Conservation (phyloP, 2,329 filamentous ascomycete genomes). For the Fusarium penzigii region DNA sequence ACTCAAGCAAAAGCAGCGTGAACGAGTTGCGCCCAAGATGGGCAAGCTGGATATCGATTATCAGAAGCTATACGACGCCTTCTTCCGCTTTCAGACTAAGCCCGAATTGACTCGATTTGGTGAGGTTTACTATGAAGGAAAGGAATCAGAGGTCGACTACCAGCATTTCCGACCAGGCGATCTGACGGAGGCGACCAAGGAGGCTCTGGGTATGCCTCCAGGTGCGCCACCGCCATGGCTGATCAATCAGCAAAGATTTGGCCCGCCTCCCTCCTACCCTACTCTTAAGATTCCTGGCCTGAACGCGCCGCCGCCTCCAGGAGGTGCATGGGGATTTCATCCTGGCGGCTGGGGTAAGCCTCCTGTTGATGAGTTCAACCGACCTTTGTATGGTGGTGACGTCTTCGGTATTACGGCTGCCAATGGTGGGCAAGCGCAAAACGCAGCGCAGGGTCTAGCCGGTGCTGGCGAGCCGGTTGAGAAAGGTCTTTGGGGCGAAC, state of each 20-base stretch:
- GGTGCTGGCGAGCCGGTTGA: slow-evolving; percentile 76
- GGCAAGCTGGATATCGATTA: slow-evolving; percentile 98
- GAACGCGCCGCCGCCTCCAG: slow-evolving; percentile 87
- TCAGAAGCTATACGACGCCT: slow-evolving; percentile 96
- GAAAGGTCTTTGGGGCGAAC: slow-evolving; percentile 86
- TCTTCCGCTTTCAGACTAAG: slow-evolving; percentile 97
- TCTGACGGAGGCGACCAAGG: slow-evolving; percentile 83
- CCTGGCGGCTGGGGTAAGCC: slow-evolving; percentile 96
- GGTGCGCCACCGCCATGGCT: slow-evolving; percentile 95
- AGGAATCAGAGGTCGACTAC: slow-evolving; percentile 95
- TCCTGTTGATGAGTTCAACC: slow-evolving; percentile 89
- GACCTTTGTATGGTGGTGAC: slow-evolving; percentile 89
- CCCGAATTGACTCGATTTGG: slow-evolving; percentile 91
- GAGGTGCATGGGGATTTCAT: slow-evolving; percentile 91
- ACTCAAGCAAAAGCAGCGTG: slow-evolving; percentile 92
- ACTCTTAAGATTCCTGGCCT: slow-evolving; percentile 93
- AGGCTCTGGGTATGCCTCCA: slow-evolving; percentile 90
- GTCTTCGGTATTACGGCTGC: slow-evolving; percentile 75
- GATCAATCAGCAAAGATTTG: slow-evolving; percentile 93
- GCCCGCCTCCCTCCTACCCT: slow-evolving; percentile 91
- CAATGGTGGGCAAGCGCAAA: slow-evolving; percentile 39
- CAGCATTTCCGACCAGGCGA: slow-evolving; percentile 89
- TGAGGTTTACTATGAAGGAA: slow-evolving; percentile 99
- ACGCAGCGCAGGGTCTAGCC: slow-evolving; percentile 36
- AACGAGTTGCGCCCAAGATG: slow-evolving; percentile 93